Evolutionary conservation across 805 yeast species (phyloP).

Genomic region (Candida loeiensis): DNA sequence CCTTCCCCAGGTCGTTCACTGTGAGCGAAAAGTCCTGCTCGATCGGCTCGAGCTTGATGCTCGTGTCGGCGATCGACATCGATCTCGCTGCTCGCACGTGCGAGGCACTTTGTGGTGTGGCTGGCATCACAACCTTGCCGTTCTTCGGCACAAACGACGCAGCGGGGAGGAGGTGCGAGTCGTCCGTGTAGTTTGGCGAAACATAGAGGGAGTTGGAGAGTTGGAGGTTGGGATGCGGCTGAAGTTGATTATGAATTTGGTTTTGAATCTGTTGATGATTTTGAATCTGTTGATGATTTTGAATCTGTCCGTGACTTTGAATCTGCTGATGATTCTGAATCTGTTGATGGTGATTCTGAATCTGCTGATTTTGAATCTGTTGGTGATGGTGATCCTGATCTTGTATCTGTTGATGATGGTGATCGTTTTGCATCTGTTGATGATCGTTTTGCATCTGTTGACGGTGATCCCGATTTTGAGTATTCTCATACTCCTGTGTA

Average conservation of each 20-base stretch:
- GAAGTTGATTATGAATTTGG: neutral
- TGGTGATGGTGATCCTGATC: neutral
- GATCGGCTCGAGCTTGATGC: neutral
- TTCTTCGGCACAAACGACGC: slow-evolving; percentile 10
- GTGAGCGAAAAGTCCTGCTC: slow-evolving; percentile 29
- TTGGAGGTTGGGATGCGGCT: slow-evolving; percentile 2
- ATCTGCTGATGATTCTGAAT: slow-evolving; percentile 1
- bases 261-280: neutral
- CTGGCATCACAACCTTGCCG: slow-evolving; percentile 2
- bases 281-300: no score
- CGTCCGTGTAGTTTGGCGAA: neutral
- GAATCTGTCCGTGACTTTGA: slow-evolving; percentile 1
- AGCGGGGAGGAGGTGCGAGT: slow-evolving; percentile 10
- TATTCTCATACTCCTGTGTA: slow-evolving; percentile 17
- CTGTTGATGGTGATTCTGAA: neutral
- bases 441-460: neutral
- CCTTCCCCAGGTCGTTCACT: slow-evolving; percentile 41
- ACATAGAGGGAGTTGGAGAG: slow-evolving; percentile 4
- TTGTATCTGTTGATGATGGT: slow-evolving; percentile 9
- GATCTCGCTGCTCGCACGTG: slow-evolving; percentile 3
- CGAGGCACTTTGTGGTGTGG: slow-evolving; percentile 6
- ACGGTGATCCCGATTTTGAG: neutral
- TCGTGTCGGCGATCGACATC: slow-evolving; percentile 1
- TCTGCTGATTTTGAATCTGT: slow-evolving; percentile 3
- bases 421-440: neutral